These are phyloP conservation scores for Naganishia vaughanmartiniae DNA, from an alignment of 768 basidiomycete genomes.

Conservation along the genomic window DNA sequence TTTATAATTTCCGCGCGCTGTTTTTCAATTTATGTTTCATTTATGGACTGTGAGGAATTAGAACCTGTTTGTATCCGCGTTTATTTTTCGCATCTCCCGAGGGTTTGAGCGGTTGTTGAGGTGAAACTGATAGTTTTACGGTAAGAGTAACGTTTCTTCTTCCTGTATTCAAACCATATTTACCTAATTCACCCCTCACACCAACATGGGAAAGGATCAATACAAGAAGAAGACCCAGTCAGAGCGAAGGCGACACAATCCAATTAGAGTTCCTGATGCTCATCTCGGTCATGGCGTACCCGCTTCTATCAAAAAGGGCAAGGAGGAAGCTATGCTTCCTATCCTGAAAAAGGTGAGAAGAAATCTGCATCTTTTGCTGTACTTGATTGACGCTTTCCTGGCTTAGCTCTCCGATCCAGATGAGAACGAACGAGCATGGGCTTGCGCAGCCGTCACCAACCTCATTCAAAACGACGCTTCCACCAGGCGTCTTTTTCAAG, in stretches of 20 bases:
- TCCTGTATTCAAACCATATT: not conserved
- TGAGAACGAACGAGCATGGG: slow-evolving; percentile 82
- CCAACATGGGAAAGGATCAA: slow-evolving; percentile 86
- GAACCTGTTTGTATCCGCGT: not conserved
- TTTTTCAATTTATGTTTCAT: not conserved
- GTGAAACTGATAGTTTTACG: too few relatives aligned
- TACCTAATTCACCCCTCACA: slow-evolving; percentile 38
- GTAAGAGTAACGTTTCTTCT: too few relatives aligned
- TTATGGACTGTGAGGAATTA: not conserved
- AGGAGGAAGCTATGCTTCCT: slow-evolving; percentile 75
- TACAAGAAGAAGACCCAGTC: slow-evolving; percentile 65
- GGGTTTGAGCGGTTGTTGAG: not conserved
- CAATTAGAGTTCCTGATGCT: slow-evolving; percentile 84
- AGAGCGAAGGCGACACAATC: slow-evolving; percentile 82
- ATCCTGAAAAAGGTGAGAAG: slow-evolving; percentile 78
- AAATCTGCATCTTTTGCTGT: not conserved
- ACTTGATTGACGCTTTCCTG: not conserved
- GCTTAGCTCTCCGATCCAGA: slow-evolving; percentile 57
- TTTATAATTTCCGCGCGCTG: not conserved
- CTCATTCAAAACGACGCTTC: slow-evolving; percentile 93
- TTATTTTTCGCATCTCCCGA: not conserved
- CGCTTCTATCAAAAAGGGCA: slow-evolving; percentile 60
- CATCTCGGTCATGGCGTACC: slow-evolving; percentile 81
- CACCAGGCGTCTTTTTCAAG: slow-evolving; percentile 81
- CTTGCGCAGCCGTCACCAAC: slow-evolving; percentile 92